Percentiles rank a stretch among this genome's conserved stretches.
These are phyloP conservation scores for Wickerhamomyces canadensis DNA, from an alignment of 805 yeast species.

Conservation along the genomic window DNA sequence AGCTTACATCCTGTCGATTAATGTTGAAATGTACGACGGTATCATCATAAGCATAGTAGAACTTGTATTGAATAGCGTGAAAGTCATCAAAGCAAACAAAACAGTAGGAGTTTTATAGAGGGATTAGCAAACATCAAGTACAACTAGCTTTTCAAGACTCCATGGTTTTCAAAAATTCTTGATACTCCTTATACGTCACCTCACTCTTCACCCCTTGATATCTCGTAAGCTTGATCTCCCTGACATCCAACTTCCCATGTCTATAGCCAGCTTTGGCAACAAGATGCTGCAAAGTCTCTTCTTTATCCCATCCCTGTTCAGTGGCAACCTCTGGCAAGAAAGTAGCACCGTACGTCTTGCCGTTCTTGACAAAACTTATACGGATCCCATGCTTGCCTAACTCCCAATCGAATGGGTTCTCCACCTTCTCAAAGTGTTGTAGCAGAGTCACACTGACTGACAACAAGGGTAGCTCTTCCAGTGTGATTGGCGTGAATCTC, in stretches of 20 bases:
- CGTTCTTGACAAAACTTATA: conserved; percentile 41
- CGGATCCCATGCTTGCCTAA: conserved; percentile 81
- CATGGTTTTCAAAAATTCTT: conserved; percentile 8
- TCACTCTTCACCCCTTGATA: conserved; percentile 50
- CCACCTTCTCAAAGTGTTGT: conserved; percentile 47
- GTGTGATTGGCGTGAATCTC: conserved; percentile 62
- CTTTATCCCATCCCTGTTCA: conserved; percentile 79
- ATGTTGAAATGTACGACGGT: too few species aligned
- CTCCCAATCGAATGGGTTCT: conserved; percentile 64
- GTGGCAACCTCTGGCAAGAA: conserved; percentile 86
- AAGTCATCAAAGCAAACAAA: too few species aligned
- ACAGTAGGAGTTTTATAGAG: too few species aligned
- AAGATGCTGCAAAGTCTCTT: conserved; percentile 64
- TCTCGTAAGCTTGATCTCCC: conserved; percentile 40
- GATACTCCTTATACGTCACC: conserved; percentile 36
- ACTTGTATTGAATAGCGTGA: too few species aligned
- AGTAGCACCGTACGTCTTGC: conserved; percentile 57
- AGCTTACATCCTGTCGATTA: too few species aligned
- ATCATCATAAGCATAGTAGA: too few species aligned
- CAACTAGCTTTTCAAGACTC: too few species aligned
- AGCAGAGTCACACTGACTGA: conserved; percentile 61
- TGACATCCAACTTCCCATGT: conserved; percentile 28
- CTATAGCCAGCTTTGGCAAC: conserved; percentile 64
- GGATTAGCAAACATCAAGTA: too few species aligned
- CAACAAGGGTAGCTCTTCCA: conserved; percentile 47